Evolutionary conservation across 768 basidiomycete species (phyloP), one percentile per base, ranked within the genome.

Genomic region (Daedaleopsis sinensis): DNA sequence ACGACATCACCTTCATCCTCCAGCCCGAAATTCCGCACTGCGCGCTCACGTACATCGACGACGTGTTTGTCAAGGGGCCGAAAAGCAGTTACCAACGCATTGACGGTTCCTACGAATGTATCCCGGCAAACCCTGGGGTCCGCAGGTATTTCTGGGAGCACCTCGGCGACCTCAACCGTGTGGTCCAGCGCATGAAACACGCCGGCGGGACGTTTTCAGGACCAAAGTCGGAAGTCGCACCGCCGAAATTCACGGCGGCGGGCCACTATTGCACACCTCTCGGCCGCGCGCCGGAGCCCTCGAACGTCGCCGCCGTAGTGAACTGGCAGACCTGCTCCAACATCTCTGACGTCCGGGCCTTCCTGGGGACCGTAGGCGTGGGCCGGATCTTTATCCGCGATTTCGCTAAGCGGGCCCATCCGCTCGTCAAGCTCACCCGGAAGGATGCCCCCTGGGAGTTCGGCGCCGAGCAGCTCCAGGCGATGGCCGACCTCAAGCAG

Each of bases 71-170:
- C 2, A 74, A 72, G 57, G 76, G 78, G 1, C 78, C 74, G 0
- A 18, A 27, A 1, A 72, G 75, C 1, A 52, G 62, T 5, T 80
- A 81, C 52, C 52, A 71, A 10, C 3, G 37, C 0, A 68, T 73
- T 23, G 73, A 79, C 0, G 24, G 13, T 6, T 19, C 12, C 0
- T 77, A 65, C 51, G 72, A 83, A 55, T 75, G 68, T 0, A 73
- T 81, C 1, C 69, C 72, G 0, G 70, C 72, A 0, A 82, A 82
- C 58, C 65, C 66, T 0, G 72, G 73, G 0, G 79, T 82, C 11
- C 52, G 73, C 0, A 57, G 70, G 0, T 82, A 80, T 47, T 65
- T 80, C 0, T 81, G 74, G 71, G 76, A 80, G 55, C 77, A 79
- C 37, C 62, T 78, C 16, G 42, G 65, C 3, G 69, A 71, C 43